phyloP scores from a whole-genome alignment of 2,329 filamentous ascomycete species.

The Cladosporium austrohemisphaericum region DNA sequence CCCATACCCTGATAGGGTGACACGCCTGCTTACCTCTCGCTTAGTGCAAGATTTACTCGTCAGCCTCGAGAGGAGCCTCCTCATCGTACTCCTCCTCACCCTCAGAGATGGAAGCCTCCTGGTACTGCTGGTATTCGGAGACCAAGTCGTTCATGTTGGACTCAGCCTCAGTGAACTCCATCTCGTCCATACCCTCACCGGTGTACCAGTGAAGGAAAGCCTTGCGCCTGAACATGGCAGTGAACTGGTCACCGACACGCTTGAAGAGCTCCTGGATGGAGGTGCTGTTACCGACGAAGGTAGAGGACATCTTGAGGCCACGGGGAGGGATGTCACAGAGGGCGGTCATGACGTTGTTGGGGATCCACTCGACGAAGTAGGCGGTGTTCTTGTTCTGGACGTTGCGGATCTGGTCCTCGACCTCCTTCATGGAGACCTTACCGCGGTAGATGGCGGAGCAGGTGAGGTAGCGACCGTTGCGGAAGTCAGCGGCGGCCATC shows the following conservation, averaged over 20 bases:
- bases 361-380: slow-evolving; percentile 99
- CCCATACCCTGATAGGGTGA: slow-evolving; percentile 2
- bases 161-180: slow-evolving; percentile 99
- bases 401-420: slow-evolving; percentile 99
- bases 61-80: slow-evolving; percentile 69
- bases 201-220: slow-evolving; percentile 99
- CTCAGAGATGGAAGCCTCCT: slow-evolving; percentile 96
- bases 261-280: slow-evolving; percentile 99
- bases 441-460: slow-evolving; percentile 99
- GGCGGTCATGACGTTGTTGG: slow-evolving; percentile 99
- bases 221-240: slow-evolving; percentile 99
- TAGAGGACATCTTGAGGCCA: slow-evolving; percentile 98
- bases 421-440: slow-evolving; percentile 99
- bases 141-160: slow-evolving; percentile 99
- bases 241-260: slow-evolving; percentile 99
- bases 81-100: slow-evolving; percentile 94
- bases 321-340: slow-evolving; percentile 98
- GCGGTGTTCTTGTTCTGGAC: slow-evolving; percentile 99
- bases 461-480: slow-evolving; percentile 98
- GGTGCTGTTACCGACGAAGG: slow-evolving; percentile 98
- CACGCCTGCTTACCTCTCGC: background rate
- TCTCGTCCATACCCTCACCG: slow-evolving; percentile 99
- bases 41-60: slow-evolving; percentile 54
- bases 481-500: slow-evolving; percentile 99
- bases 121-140: slow-evolving; percentile 99